Evolutionary conservation across 2,329 filamentous ascomycete genomes (phyloP), one percentile per base, ranked within the genome.

Genomic region (Cladosporium sp.): DNA sequence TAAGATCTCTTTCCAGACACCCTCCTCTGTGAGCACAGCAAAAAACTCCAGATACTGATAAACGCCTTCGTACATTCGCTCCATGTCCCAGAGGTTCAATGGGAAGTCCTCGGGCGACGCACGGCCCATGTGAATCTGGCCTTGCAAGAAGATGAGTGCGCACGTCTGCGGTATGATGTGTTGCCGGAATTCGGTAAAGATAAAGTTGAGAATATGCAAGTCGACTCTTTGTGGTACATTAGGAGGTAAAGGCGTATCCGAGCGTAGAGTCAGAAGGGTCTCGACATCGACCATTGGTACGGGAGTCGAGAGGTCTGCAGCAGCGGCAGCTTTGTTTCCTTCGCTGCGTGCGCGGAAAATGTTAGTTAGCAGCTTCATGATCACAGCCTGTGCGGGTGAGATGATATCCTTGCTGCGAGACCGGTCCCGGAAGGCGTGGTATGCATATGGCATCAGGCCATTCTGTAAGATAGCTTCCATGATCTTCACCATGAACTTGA

Each of bases 31-130:
- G 30, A 97, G 86, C 0, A 95, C 93, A 18, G 91, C 92, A 63
- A 97, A 90, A 76, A 98, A 96, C 72, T 97, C 93, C 1, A 98
- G 86, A 74, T 96, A 97, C 77, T 97, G 93, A 60, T 93, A 92
- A 1, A 98, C 87, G 0, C 94, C 94, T 74, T 98, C 94, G 76
- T 96, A 97, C 66, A 96, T 94, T 16, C 94, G 88, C 76, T 98
- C 94, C 90, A 98, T 96, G 73, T 98, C 94, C 94, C 94, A 98
- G 56, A 93, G 86, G 72, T 98, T 96, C 1, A 97, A 88, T 0
- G 94, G 94, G 72, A 97, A 98, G 73, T 97, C 93, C 67, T 91
- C 88, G 0, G 92, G 88, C 67, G 94, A 86, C 18, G 89, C 88
- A 65, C 88, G 84, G 34, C 89, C 88, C 48, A 89, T 88, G 49